Evolutionary conservation across 2,329 filamentous ascomycete species (phyloP).

Genomic region (Colletotrichum theobromicola): DNA sequence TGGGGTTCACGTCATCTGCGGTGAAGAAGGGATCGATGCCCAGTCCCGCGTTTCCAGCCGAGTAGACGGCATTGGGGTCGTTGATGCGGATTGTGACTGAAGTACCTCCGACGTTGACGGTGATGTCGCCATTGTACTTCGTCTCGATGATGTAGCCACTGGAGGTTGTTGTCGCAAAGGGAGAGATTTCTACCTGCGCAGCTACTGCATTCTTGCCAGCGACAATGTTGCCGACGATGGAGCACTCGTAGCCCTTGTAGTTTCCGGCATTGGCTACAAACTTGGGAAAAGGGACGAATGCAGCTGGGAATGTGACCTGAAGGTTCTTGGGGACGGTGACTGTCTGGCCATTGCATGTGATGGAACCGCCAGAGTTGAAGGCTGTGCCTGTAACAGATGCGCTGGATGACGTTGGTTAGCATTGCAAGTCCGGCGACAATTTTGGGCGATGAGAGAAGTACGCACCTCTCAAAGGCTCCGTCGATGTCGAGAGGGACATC

Average conservation of each 20-base stretch:
- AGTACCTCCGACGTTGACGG: constrained; percentile 34
- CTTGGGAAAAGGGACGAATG: constrained; percentile 23
- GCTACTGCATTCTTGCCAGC: constrained; percentile 37
- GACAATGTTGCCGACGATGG: constrained; percentile 43
- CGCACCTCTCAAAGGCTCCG: constrained; percentile 17
- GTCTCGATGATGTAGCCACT: constrained; percentile 40
- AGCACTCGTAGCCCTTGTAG: constrained; percentile 17
- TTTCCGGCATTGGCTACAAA: constrained; percentile 11
- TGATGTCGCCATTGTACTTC: constrained; percentile 36
- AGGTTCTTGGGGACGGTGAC: constrained; percentile 25
- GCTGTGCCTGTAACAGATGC: not conserved
- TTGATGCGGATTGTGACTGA: constrained; percentile 40
- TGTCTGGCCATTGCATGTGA: constrained; percentile 20
- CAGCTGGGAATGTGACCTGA: constrained; percentile 23
- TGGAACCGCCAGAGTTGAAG: constrained; percentile 22
- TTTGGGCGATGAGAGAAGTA: no score
- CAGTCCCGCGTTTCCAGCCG: constrained; percentile 34
- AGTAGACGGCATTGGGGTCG: constrained; percentile 48
- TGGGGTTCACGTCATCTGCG: constrained; percentile 51
- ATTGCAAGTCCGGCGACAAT: accelerated
- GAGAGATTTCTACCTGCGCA: constrained; percentile 39
- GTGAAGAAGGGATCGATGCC: constrained; percentile 42
- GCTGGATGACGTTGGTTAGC: not conserved
- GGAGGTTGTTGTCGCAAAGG: constrained; percentile 38
- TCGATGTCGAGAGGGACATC: constrained; percentile 17